These are phyloP conservation scores for Ophiostoma quercus DNA, from an alignment of 2,329 filamentous ascomycete species.

Conservation along the genomic window DNA sequence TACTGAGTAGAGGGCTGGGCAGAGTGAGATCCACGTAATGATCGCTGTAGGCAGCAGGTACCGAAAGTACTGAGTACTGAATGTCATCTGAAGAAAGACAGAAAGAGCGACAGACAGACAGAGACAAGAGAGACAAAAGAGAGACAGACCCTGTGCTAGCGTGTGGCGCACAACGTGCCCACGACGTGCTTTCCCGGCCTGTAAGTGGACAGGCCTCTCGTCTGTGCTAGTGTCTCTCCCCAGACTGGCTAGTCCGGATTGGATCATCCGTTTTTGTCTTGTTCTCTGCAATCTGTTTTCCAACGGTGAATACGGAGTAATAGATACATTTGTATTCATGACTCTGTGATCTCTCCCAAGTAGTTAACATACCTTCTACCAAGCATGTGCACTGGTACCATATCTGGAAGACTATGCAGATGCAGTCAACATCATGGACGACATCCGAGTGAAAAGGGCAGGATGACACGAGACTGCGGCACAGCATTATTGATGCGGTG, in stretches of 20 bases:
- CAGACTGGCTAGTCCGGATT: neutral
- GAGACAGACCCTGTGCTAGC: neutral
- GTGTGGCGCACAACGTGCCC: conserved; percentile 14
- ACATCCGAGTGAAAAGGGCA: neutral
- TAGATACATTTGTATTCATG: too few relatives aligned
- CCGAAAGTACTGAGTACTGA: too few relatives aligned
- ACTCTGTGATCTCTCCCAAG: too few relatives aligned
- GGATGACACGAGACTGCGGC: neutral
- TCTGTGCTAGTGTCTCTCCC: neutral
- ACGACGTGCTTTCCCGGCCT: conserved; percentile 17
- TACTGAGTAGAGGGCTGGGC: neutral
- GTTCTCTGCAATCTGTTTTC: too few relatives aligned
- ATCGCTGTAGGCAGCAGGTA: neutral
- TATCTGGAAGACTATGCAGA: neutral
- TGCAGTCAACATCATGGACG: neutral
- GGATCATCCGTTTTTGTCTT: neutral
- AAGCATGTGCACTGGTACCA: neutral
- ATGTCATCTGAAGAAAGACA: neutral
- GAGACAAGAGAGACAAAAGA: neutral
- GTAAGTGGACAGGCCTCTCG: conserved; percentile 8
- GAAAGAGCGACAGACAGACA: neutral
- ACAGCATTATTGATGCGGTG: neutral
- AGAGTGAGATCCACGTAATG: neutral
- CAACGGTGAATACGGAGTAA: too few relatives aligned
- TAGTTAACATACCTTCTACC: too few relatives aligned